Conservation (phyloP, 495 filamentous ascomycete genomes). For the Xylaria scruposa region DNA sequence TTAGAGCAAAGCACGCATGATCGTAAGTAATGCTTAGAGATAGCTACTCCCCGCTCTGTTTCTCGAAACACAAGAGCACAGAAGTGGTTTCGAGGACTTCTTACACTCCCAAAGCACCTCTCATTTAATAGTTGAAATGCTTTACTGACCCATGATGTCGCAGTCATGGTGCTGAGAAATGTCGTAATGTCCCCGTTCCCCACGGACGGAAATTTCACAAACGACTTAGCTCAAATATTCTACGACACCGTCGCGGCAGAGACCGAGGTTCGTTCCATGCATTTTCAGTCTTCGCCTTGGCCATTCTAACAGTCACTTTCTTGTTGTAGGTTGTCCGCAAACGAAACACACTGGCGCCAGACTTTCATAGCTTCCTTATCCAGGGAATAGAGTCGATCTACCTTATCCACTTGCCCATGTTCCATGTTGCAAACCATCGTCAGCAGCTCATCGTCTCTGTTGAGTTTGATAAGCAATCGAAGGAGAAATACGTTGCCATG, state of each 20-base stretch:
- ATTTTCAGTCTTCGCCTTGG: background rate
- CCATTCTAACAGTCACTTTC: slow-evolving; percentile 13
- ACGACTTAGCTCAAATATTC: slow-evolving; percentile 37
- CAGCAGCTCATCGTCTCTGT: slow-evolving; percentile 45
- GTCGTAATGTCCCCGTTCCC: slow-evolving; percentile 53
- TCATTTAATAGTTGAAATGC: background rate
- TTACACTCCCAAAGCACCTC: background rate
- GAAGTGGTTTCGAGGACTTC: background rate
- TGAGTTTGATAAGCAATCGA: slow-evolving; percentile 32
- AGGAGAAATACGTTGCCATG: slow-evolving; percentile 34
- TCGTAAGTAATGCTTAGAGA: background rate
- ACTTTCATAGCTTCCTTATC: slow-evolving; percentile 43
- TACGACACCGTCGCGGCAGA: slow-evolving; percentile 41
- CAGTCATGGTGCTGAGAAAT: slow-evolving; percentile 48
- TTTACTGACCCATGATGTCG: background rate
- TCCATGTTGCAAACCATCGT: slow-evolving; percentile 42
- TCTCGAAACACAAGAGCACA: background rate
- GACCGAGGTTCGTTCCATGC: slow-evolving; percentile 33
- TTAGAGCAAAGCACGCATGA: slow-evolving; percentile 37
- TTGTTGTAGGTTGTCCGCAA: slow-evolving; percentile 34
- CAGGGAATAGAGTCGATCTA: slow-evolving; percentile 44
- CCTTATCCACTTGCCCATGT: slow-evolving; percentile 43
- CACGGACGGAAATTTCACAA: slow-evolving; percentile 44
- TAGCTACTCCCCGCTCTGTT: background rate
- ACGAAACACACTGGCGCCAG: slow-evolving; percentile 36